Base-by-base conservation (phyloP, 1,284 basidiomycete genomes). In the Trametes pubescens region DNA sequence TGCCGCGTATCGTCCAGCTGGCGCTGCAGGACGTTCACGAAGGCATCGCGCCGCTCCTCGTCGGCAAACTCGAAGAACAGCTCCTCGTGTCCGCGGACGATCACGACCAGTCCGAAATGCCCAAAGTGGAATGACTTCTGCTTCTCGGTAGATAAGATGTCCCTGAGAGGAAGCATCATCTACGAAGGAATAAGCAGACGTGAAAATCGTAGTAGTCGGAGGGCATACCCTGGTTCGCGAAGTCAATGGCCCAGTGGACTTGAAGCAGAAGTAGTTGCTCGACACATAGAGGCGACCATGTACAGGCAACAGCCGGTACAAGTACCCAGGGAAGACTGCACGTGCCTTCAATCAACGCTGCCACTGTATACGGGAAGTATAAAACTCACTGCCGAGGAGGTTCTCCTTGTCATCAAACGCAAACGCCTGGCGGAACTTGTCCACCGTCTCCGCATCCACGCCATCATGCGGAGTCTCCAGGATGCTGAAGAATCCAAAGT, bases 31-130 rank as follows among this genome's bases (percentile, higher is more conserved):
- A 95, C 80, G 4, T 76, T 76, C 18, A 92, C 84, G 72, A 96
- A 95, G 4, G 90, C 86, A 64, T 90, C 84, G 37, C 96, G 86
- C 57, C 93, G 89, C 57, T 93, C 88, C 62, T 89, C 84, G 11
- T 90, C 90, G 47, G 85, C 81, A 74, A 99, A 97, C 77, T 99
- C 97, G 70, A 99, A 92, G 80, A 99, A 99, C 2, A 99, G 82
- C 74, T 99, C 97, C 79, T 99, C 97, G 74, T 98, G 93, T 0
- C 97, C 97, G 72, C 93, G 93, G 69, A 99, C 89, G 58, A 98
- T 91, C 62, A 99, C 82, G 34, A 94, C 89, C 22, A 99, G 85
- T 8, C 95, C 97, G 69, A 93, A 87, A 71, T 95, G 94, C 2
- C 92, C 94, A 73, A 96, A 94, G 14, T 93, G 88, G 72, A 94